phyloP scores from a whole-genome alignment of 805 yeast species.

The Maudiozyma bulderi region DNA sequence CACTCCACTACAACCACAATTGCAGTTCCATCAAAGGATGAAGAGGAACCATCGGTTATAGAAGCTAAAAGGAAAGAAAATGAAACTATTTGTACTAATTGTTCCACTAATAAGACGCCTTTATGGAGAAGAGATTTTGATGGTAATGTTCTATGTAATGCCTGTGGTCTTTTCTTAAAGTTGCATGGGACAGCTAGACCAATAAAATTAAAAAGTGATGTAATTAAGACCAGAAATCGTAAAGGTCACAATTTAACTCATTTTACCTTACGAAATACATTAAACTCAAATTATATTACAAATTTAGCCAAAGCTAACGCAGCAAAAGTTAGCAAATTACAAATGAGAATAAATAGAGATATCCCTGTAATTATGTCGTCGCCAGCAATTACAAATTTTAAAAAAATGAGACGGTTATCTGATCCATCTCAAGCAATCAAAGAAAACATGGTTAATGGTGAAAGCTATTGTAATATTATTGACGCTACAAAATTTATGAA shows the following conservation, averaged over 20 bases:
- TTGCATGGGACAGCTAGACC: slow-evolving; percentile 90
- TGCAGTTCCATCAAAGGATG: background rate
- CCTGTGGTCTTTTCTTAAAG: slow-evolving; percentile 81
- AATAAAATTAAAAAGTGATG: slow-evolving; percentile 78
- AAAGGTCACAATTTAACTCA: slow-evolving; percentile 14
- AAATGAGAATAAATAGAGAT: background rate
- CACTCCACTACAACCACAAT: too few species aligned
- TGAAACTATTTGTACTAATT: slow-evolving; percentile 68
- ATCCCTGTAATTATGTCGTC: background rate
- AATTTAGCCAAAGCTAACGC: background rate
- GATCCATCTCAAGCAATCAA: background rate
- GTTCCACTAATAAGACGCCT: slow-evolving; percentile 86
- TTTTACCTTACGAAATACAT: background rate
- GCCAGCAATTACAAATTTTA: background rate
- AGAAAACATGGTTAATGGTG: background rate
- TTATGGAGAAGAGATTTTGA: slow-evolving; percentile 89
- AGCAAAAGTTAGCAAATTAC: background rate
- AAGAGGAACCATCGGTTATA: background rate
- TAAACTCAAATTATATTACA: slow-evolving; percentile 16
- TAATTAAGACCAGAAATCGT: slow-evolving; percentile 81
- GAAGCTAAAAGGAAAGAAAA: background rate
- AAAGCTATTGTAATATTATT: background rate
- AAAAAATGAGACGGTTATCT: background rate
- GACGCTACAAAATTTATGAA: slow-evolving; percentile 3
- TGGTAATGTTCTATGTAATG: slow-evolving; percentile 83